A percentile compares a stretch with the other conserved stretches of the same genome.
Conservation (phyloP, 1,284 basidiomycete genomes). For the Cutaneotrichosporon mucoides region DNA sequence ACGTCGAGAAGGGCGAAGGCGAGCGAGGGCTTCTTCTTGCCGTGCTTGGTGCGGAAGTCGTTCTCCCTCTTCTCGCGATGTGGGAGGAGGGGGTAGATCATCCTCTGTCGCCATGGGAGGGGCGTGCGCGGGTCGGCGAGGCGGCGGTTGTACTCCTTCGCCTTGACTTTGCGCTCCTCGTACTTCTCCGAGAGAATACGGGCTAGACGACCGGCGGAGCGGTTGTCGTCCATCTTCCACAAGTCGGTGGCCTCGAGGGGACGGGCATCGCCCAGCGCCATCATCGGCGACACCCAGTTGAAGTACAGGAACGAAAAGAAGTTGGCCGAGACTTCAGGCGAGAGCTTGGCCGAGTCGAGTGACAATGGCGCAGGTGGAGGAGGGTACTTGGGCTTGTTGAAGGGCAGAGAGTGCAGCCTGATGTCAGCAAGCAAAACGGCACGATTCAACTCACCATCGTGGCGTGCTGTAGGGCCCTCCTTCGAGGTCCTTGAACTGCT, state of each 20-base stretch:
- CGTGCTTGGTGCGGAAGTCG: slow-evolving; percentile 51
- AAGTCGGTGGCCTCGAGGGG: slow-evolving; percentile 77
- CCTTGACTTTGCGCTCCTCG: slow-evolving; percentile 58
- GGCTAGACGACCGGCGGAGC: slow-evolving; percentile 61
- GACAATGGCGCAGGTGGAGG: slow-evolving; percentile 54
- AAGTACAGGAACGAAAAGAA: slow-evolving; percentile 58
- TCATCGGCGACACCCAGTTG: slow-evolving; percentile 70
- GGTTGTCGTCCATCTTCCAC: slow-evolving; percentile 64
- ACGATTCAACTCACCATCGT: slow-evolving; percentile 33
- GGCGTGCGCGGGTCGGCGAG: slow-evolving; percentile 51
- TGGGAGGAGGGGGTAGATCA: slow-evolving; percentile 29
- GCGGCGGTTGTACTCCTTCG: slow-evolving; percentile 65
- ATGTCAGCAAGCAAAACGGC: slow-evolving; percentile 2
- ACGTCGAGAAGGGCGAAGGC: slow-evolving; percentile 73
- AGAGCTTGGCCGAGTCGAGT: slow-evolving; percentile 56
- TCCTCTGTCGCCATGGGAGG: slow-evolving; percentile 30
- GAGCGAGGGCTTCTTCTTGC: slow-evolving; percentile 65
- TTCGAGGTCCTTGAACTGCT: slow-evolving; percentile 34
- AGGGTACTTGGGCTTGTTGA: slow-evolving; percentile 43
- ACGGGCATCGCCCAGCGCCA: slow-evolving; percentile 58
- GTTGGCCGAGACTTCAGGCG: slow-evolving; percentile 56
- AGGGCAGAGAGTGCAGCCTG: slow-evolving; percentile 48
- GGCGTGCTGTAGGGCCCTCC: slow-evolving; percentile 43
- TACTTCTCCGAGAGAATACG: slow-evolving; percentile 63
- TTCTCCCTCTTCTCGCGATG: slow-evolving; percentile 36